Conservation (phyloP, 441 rosid genomes). For the Erodium moschatum region DNA sequence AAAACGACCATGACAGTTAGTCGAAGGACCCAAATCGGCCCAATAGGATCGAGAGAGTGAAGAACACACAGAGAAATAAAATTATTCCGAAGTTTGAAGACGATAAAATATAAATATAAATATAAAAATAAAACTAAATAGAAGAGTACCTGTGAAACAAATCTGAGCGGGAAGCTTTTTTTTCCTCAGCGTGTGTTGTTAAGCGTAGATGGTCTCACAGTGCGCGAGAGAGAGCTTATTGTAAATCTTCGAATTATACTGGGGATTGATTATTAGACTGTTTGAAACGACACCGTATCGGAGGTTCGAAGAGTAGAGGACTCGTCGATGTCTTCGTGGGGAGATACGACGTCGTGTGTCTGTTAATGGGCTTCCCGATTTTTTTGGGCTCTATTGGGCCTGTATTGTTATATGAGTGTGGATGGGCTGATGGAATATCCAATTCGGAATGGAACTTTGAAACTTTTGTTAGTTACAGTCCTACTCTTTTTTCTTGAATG, state of each 20-base stretch:
- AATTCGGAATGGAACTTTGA: too few species aligned
- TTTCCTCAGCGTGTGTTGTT: not conserved
- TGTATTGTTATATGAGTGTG: too few species aligned
- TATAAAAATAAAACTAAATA: not conserved
- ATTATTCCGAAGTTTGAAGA: not conserved
- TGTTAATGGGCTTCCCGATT: not conserved
- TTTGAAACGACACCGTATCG: not conserved
- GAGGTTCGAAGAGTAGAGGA: too few species aligned
- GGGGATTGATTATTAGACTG: not conserved
- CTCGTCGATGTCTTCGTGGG: not conserved
- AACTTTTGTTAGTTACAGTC: too few species aligned
- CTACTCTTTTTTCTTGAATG: too few species aligned
- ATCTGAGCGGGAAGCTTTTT: slow-evolving; percentile 11
- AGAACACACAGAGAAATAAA: not conserved
- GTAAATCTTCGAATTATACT: not conserved
- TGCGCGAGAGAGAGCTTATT: not conserved
- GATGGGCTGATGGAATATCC: too few species aligned
- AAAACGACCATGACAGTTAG: not conserved
- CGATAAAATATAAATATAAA: not conserved
- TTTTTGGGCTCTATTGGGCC: not conserved
- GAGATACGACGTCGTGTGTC: not conserved
- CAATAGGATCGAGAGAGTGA: not conserved
- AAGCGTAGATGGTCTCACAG: not conserved
- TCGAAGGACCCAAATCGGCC: slow-evolving; percentile 3
- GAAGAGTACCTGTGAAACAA: not conserved